Evolutionary conservation across 2,329 filamentous ascomycete genomes (phyloP), one percentile per base, ranked within the genome.

Genomic region (Allantophomopsis lycopodina): DNA sequence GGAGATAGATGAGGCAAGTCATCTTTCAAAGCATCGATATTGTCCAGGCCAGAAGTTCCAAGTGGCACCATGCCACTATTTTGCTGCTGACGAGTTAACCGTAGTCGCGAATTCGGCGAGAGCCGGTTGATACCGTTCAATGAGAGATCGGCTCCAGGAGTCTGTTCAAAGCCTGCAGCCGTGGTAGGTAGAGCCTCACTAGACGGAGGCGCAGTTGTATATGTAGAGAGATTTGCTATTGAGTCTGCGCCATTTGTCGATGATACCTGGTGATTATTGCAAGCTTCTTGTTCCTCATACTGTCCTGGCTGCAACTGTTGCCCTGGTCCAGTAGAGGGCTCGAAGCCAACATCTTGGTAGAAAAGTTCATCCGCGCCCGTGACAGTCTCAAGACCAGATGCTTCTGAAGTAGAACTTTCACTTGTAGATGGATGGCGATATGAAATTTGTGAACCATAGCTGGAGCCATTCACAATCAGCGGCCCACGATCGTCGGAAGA

Each of bases 1-100:
- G 83, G 83, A 0, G 83, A 87, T 2, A 88, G 64, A 47, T 68
- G 69, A 15, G 50, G 40, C 7, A 48, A 31, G 14, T 55, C 53
- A 21, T 55, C 53, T 20, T 50, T 51, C 2, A 48, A 35, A 23
- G 32, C 40, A 4, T 55, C 50, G 23, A 44, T 42, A 17, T 51
- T 46, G 16, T 50, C 40, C 4, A 41, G 35, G 13, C 50, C 49
- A 3, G 23, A 8, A 43, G 55, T 54, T 39, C 57, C 54, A 10
- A 55, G 42, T 18, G 50, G 52, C 17, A 53, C 50, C 36, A 56
- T 49, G 2, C 49, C 53, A 16, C 48, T 50, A 48, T 50, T 54
- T 38, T 47, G 48, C 23, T 32, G 7, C 16, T 52, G 51, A 16
- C 53, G 51, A 20, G 42, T 38, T 8, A 46, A 31, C 12, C 46